Base-by-base conservation (phyloP, 441 rosid species). In the Biscutella laevigata region DNA sequence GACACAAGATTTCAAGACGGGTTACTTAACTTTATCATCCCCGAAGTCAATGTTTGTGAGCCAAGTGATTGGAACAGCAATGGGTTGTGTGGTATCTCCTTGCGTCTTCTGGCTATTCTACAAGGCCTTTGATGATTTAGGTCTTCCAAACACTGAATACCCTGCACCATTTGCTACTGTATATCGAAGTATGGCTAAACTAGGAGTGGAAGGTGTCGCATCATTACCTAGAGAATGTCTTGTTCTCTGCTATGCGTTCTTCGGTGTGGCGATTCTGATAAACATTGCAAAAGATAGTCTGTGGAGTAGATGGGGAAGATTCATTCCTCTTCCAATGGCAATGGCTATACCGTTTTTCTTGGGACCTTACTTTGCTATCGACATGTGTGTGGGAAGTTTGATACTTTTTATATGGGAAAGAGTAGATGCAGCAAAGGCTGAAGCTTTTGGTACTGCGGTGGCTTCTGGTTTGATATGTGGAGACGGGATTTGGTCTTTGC, bases 381-480 rank as follows among this genome's bases (percentile, higher is more conserved):
- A 86, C 59, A 84, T 89, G 97, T 86, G 86, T 30, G 66, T 84
- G 2, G 95, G 97, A 36, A 86, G 95, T 71, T 71, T 86, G 57
- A 77, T 89, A 51, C 65, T 86, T 38, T 89, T 76, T 11, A 53
- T 84, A 1, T 89, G 97, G 97, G 87, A 77, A 44, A 84, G 70
- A 64, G 56, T 62, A 15, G 69, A 84, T 75, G 79, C 77, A 61
- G 74, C 70, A 0, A 84, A 82, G 44, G 97, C 97, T 0, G 84
- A 84, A 11, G 86, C 84, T 3, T 89, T 66, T 7, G 95, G 58
- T 0, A 83, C 91, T 0, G 95, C 97, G 1, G 94, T 89, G 25
- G 94, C 94, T 32, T 89, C 91, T 1, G 97, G 97, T 50, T 70
- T 89, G 81, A 86, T 89, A 16, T 84, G 97, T 5, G 95, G 97